Conservation (phyloP, 495 filamentous ascomycete species). For the Daldinia caldariorum region DNA sequence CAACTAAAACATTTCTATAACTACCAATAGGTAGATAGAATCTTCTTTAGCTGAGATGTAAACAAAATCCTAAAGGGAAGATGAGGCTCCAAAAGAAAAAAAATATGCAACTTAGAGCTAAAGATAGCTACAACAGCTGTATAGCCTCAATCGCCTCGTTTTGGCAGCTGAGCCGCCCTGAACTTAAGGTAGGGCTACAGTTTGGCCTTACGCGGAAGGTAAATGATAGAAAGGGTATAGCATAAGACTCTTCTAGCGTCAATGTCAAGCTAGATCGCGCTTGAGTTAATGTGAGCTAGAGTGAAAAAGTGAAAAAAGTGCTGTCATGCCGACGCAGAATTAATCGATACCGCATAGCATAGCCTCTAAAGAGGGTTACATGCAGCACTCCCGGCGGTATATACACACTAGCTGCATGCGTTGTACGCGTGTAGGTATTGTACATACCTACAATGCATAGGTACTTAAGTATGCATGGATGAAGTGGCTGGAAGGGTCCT, state of each 20-base stretch:
- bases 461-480: constrained; percentile 10
- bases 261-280: constrained; percentile 28
- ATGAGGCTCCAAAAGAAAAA: constrained; percentile 10
- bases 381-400: constrained; percentile 33
- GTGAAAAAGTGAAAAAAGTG: constrained; percentile 1
- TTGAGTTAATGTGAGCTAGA: constrained; percentile 5
- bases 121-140: constrained; percentile 29
- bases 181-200: constrained; percentile 26
- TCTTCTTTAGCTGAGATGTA: neutral
- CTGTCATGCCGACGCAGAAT: constrained; percentile 13
- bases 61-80: neutral
- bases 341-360: constrained; percentile 36
- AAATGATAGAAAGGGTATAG: constrained; percentile 34
- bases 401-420: constrained; percentile 1
- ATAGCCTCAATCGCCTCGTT: constrained; percentile 40
- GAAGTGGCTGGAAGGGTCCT: constrained; percentile 23
- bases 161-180: constrained; percentile 37
- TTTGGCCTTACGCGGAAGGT: constrained; percentile 13
- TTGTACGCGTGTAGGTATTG: neutral
- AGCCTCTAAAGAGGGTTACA: constrained; percentile 33
- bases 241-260: constrained; percentile 5
- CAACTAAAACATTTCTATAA: neutral
- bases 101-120: constrained; percentile 24
- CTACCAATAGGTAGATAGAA: neutral
- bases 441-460: too few relatives aligned